Evolutionary conservation across 2,329 filamentous ascomycete genomes (phyloP), one percentile per base, ranked within the genome.

Genomic region (Eutypa lata): DNA sequence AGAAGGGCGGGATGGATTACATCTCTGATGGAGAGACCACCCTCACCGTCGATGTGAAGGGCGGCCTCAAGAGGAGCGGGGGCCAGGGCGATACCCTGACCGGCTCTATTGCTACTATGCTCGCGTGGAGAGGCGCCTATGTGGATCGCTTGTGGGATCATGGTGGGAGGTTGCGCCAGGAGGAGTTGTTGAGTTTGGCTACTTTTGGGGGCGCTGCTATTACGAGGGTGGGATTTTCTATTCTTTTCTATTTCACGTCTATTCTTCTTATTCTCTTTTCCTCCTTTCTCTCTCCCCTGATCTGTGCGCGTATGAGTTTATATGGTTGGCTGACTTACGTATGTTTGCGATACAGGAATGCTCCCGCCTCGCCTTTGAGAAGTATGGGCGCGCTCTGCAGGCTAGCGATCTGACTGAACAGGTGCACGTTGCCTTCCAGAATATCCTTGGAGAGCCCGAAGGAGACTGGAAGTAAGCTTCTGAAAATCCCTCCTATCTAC

Each of bases 31-130:
- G 92, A 13, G 76, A 81, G 53, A 78, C 79, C 50, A 96, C 89
- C n/a, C 73, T 92, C 24, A 75, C 88, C 0, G 89, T 87, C 24
- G 91, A 96, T 61, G 73, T 92, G 2, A 74, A 84, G 64, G 94
- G 94, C 8, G 93, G 93, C 1, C 73, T 85, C 69, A 99, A 99
- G 82, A 80, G 94, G 59, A 93, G 90, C 53, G 94, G 93, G 47
- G 94, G 94, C 0, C 94, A 99, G 73, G 94, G 94, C 2, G 94
- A 99, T 73, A 97, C 94, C 3, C 76, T 99, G 59, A 97, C 94
- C 0, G 94, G 94, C 1, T 86, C 86, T 33, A 76, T 99, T 59
- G 94, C 89, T 1, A 97, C 94, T 3, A 84, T 99, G 60, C 72
- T 97, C 58, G 92, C 84, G 1, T 99, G 93, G 86, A 81, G 93